These are phyloP conservation scores for Gracilaria domingensis DNA, from an alignment of 23 red algal species.

Conservation along the genomic window DNA sequence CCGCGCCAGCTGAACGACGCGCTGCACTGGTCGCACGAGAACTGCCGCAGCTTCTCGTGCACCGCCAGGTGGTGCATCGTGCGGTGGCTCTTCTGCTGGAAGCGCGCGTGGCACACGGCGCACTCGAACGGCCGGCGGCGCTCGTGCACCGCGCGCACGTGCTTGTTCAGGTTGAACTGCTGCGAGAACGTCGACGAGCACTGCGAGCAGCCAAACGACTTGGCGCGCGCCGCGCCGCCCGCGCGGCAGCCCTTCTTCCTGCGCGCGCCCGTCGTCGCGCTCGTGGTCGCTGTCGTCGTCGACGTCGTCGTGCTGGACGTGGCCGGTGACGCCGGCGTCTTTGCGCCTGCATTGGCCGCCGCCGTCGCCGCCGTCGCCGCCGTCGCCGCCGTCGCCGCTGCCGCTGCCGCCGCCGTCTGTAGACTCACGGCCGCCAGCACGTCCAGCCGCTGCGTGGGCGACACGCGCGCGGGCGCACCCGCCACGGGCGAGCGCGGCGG, in stretches of 20 bases:
- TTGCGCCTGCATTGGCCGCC: too few relatives aligned
- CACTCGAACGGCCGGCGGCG: slow-evolving; percentile 71
- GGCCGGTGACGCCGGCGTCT: too few relatives aligned
- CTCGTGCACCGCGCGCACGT: slow-evolving; percentile 75
- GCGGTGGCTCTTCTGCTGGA: slow-evolving; percentile 72
- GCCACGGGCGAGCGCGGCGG: slow-evolving; percentile 1
- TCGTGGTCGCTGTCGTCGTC: not conserved
- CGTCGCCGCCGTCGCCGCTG: not conserved
- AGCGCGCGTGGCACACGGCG: slow-evolving; percentile 66
- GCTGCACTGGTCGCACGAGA: slow-evolving; percentile 62
- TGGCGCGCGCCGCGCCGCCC: not conserved
- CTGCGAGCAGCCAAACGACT: slow-evolving; percentile 42
- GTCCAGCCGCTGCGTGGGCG: slow-evolving; percentile 16
- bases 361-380: not conserved
- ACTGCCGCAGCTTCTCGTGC: slow-evolving; percentile 76
- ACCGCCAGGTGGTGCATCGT: slow-evolving; percentile 63
- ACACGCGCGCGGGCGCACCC: not conserved
- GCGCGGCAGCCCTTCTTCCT: not conserved
- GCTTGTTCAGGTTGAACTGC: slow-evolving; percentile 73
- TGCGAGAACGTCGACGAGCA: slow-evolving; percentile 59
- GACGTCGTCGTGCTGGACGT: not conserved
- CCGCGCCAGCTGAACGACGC: slow-evolving; percentile 75
- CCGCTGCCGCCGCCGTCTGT: not conserved
- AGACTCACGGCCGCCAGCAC: slow-evolving; percentile 55
- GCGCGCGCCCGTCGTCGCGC: not conserved